Evolutionary conservation across 441 rosid species (phyloP).

Genomic region (Gossypium schwendimanii): DNA sequence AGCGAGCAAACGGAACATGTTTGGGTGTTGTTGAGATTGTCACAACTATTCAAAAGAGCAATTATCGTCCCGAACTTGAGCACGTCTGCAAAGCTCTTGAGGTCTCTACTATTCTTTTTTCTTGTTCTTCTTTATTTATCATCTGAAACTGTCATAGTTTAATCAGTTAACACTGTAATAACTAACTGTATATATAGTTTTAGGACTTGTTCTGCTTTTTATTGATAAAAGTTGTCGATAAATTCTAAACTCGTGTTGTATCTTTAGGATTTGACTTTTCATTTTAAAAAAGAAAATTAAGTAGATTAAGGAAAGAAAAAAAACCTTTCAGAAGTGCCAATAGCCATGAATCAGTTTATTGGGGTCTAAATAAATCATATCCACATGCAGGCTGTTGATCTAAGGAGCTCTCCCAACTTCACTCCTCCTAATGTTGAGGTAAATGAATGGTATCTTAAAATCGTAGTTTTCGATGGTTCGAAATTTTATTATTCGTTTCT

Average conservation of each 20-base stretch:
- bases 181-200: neutral
- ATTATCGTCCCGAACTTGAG: slow-evolving; percentile 63
- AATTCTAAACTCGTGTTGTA: too few relatives aligned
- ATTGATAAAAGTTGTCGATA: neutral
- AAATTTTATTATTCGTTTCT: slow-evolving; percentile 14
- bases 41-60: slow-evolving; percentile 58
- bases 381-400: slow-evolving; percentile 67
- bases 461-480: neutral
- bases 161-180: neutral
- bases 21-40: slow-evolving; percentile 89
- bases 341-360: slow-evolving; percentile 17
- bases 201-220: neutral
- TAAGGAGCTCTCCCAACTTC: slow-evolving; percentile 59
- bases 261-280: slow-evolving; percentile 22
- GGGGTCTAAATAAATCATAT: slow-evolving; percentile 23
- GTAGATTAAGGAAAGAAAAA: slow-evolving; percentile 18
- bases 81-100: slow-evolving; percentile 80
- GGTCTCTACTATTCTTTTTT: slow-evolving; percentile 36
- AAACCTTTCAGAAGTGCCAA: slow-evolving; percentile 36
- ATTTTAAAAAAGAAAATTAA: slow-evolving; percentile 20
- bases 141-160: slow-evolving; percentile 3
- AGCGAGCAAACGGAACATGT: slow-evolving; percentile 58
- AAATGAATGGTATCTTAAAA: slow-evolving; percentile 13
- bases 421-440: slow-evolving; percentile 48
- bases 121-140: slow-evolving; percentile 6